These are phyloP conservation scores for Tetrahymena malaccensis DNA, from an alignment of 73 alveolate genomes.

Conservation along the genomic window DNA sequence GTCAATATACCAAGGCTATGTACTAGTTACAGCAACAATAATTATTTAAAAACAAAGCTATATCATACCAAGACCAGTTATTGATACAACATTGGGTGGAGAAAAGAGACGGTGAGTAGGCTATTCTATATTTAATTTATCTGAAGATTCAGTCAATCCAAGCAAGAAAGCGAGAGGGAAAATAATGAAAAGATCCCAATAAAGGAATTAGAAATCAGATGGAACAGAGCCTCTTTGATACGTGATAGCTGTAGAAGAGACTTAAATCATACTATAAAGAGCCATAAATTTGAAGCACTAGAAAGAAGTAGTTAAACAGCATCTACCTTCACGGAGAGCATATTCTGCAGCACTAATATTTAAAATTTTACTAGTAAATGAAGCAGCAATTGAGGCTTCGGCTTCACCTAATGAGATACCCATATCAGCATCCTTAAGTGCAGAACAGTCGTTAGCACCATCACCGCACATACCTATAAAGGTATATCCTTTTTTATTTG, in stretches of 20 bases:
- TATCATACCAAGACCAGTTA: neutral
- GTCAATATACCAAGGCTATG: neutral
- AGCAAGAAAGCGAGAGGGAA: conserved; percentile 81
- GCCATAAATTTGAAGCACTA: conserved; percentile 88
- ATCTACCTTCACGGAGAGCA: conserved; percentile 42
- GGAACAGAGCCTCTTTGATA: conserved; percentile 62
- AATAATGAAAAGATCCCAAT: conserved; percentile 71
- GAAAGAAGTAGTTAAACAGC: conserved; percentile 84
- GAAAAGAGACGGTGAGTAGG: neutral
- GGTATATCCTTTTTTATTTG: neutral
- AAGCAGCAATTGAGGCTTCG: conserved; percentile 82
- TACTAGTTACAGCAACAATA: neutral
- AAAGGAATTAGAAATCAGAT: conserved; percentile 72
- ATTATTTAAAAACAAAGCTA: neutral
- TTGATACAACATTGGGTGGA: neutral
- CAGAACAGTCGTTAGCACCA: conserved; percentile 79
- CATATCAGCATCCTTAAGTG: conserved; percentile 63
- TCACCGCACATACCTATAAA: conserved; percentile 80
- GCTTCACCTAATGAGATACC: conserved; percentile 68
- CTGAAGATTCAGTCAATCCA: conserved; percentile 81
- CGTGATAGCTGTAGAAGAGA: conserved; percentile 52
- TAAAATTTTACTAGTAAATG: conserved; percentile 56
- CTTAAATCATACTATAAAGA: conserved; percentile 80
- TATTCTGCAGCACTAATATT: conserved; percentile 56
- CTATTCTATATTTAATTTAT: conserved; percentile 20